Evolutionary conservation across 768 basidiomycete genomes (phyloP), one percentile per base, ranked within the genome.

Genomic region (Mycena olivaceomarginata): DNA sequence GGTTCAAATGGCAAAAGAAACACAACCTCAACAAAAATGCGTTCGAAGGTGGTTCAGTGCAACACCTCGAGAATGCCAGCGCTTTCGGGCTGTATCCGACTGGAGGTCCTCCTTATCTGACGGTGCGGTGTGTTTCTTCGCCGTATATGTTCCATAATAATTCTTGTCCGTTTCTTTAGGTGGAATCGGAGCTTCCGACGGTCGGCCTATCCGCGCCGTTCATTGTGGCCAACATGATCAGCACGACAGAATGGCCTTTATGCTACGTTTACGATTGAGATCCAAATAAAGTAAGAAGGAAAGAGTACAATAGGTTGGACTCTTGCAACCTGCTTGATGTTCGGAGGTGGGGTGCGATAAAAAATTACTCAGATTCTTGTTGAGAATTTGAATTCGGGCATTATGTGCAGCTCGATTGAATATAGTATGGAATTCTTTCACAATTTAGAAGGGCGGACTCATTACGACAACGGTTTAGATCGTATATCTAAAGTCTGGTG

Each of bases 401-500:
- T 45, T 45, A 45, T 18, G 48, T 15, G 86, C 87, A 1, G 87
- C 85, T 15, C 87, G 83, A 76, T 89, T 88, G 16, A 82, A 67
- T 85, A 87, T 37, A 88, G 78, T 20, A 87, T 74, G 0, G 86
- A 84, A 67, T 87, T 87, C 39, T 82, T 45, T 45, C 43, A 8
- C 10, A 3, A 11, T 45, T 45, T 45, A 8, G 13, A 64, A 25
- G 39, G 2, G 40, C 20, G 53, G 18, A 57, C 56, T 15, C 22
- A 43, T 12, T 63, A 5, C 22, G 22, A 16, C 13, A 7, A 15
- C 11, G 2, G 45, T 64, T 83, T 77, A 90, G 31, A 90, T 67
- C 6, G 88, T 91, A 79, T 94, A 93, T 74, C 91, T 85, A 80
- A 94, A 93, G 81, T 92, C 92, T 2, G 92, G 92, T 2, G 93